Conservation (phyloP, 2,329 filamentous ascomycete species). For the Cladosporium oxysporum region DNA sequence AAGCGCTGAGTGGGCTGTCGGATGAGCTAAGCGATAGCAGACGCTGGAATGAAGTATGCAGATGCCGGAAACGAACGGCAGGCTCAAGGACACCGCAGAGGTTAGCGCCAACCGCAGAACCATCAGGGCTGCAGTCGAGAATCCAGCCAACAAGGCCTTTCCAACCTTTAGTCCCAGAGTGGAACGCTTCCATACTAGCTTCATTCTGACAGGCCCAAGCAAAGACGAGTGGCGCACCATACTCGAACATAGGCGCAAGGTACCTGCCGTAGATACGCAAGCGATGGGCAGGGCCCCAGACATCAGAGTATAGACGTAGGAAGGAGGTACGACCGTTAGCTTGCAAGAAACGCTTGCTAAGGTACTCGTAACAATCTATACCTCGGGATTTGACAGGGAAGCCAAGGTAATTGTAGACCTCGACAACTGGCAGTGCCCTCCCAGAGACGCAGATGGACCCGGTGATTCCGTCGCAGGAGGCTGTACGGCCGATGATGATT, state of each 20-base stretch:
- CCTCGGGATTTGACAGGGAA: neutral
- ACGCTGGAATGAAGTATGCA: slow-evolving; percentile 6
- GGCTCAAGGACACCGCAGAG: no score
- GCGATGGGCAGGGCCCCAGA: neutral
- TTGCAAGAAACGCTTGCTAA: no score
- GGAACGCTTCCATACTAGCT: slow-evolving; percentile 1
- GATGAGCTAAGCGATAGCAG: neutral
- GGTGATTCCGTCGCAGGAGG: neutral
- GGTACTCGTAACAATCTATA: neutral
- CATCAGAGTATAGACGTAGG: slow-evolving; percentile 2
- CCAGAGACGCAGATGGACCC: neutral
- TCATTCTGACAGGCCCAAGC: slow-evolving; percentile 4
- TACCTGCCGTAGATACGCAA: no score
- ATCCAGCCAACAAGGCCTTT: slow-evolving; percentile 8
- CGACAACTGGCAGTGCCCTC: neutral
- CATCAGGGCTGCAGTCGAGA: no score
- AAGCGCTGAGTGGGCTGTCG: neutral
- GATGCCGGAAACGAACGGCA: no score
- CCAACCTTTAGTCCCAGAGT: neutral
- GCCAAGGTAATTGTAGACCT: slow-evolving; percentile 14
- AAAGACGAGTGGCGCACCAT: neutral
- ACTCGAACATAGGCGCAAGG: no score
- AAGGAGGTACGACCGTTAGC: neutral
- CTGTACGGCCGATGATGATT: neutral
- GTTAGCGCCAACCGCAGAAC: no score